A percentile compares a stretch with the other conserved stretches of the same genome.
phyloP scores from a whole-genome alignment of 306 rosid species.

The Acacia melanoxylon region DNA sequence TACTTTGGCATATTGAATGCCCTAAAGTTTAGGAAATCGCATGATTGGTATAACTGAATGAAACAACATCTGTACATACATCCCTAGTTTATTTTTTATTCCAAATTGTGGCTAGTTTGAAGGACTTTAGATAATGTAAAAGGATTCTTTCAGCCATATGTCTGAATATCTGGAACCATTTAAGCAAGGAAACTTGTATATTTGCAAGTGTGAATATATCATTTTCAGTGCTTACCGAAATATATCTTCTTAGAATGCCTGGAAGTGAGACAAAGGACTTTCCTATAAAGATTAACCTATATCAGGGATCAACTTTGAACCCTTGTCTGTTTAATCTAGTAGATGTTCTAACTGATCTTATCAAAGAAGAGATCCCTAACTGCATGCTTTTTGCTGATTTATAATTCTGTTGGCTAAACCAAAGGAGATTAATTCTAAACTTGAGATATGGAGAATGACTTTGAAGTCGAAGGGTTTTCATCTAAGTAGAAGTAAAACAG shows the following conservation, averaged over 20 bases:
- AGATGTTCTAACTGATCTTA: too few relatives aligned
- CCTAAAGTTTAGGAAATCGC: slow-evolving; percentile 11
- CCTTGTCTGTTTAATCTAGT: too few relatives aligned
- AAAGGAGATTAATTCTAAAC: too few relatives aligned
- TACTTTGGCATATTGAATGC: not conserved
- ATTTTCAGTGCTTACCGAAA: not conserved
- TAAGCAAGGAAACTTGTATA: not conserved
- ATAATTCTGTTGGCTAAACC: too few relatives aligned
- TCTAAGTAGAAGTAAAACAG: too few relatives aligned
- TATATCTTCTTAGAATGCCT: not conserved
- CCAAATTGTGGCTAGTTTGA: not conserved
- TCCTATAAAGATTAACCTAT: too few relatives aligned
- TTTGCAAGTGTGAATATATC: not conserved
- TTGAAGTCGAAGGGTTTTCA: too few relatives aligned
- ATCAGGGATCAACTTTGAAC: too few relatives aligned
- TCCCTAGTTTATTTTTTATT: not conserved
- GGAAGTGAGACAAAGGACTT: too few relatives aligned
- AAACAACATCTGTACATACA: not conserved
- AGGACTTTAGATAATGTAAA: slow-evolving; percentile 4
- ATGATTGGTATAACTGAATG: not conserved
- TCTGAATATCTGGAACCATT: slow-evolving; percentile 8
- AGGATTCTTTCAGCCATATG: not conserved
- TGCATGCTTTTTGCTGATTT: too few relatives aligned
- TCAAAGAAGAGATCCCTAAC: too few relatives aligned
- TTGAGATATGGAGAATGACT: too few relatives aligned